Evolutionary conservation across 805 yeast genomes (phyloP), one percentile per base, ranked within the genome.

Genomic region (Lipomyces sp.): DNA sequence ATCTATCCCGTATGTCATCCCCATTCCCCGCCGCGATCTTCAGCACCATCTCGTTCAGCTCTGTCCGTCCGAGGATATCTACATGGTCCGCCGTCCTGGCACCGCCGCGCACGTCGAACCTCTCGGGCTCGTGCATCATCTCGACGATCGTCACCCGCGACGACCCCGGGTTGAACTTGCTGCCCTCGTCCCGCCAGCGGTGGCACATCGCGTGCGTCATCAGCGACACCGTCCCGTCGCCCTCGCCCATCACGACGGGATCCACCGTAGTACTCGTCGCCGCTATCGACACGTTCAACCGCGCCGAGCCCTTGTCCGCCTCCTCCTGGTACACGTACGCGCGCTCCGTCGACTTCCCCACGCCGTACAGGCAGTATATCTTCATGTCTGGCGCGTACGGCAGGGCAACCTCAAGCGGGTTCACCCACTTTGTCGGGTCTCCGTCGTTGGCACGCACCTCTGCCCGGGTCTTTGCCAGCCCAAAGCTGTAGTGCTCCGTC

Each of bases 11-110:
- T 51, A 93, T 85, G 18, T 73, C 67, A 42, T 80, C 80, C 2
- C 95, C 95, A 32, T 74, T 67, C 0, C 98, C 98, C 38, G 86
- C 74, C 1, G 90, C 97, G 16, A 93, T 88, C 55, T 78, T 78
- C 47, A 91, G 71, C 11, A 93, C 73, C 62, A 90, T 71, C 64
- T 93, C 98, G 65, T 93, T 93, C 65, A 93, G 72, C 64, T 84
- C 95, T 0, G 97, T 87, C 56, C 95, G 82, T 1, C 98, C 98
- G 41, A 93, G 73, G 41, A 93, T 90, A 65, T 93, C 98, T 26
- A 93, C 98, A 68, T 93, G 98, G 63, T 93, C 98, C 1, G 98
- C 97, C 0, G 97, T 91, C 65, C 85, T 86, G 10, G 96, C 95
- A 13, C 98, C 98, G 23, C 98, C 98, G 58, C 98, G 78, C 31